phyloP scores from a whole-genome alignment of 371 early-diverging fungal species.

The Saksenaea vasiformis region DNA sequence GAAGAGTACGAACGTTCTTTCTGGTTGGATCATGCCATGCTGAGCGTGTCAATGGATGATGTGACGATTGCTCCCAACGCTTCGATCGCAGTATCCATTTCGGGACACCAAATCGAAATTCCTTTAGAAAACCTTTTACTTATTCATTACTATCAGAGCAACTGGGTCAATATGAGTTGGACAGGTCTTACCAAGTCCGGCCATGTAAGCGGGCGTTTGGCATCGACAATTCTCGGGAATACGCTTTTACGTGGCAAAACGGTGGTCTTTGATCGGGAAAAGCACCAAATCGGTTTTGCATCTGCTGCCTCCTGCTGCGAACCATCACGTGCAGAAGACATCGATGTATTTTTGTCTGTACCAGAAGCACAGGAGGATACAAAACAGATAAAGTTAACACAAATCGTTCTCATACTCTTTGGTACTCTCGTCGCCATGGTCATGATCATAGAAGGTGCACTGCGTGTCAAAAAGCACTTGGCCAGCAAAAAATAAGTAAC shows the following conservation, averaged over 20 bases:
- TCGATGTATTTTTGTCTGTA: not conserved
- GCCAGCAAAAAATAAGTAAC: no score
- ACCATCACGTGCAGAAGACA: constrained; percentile 1
- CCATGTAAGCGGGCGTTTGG: constrained; percentile 9
- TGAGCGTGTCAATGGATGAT: constrained; percentile 9
- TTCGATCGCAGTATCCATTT: constrained; percentile 10
- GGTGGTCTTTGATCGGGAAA: constrained; percentile 41
- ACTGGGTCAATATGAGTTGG: constrained; percentile 21
- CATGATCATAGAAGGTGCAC: no score
- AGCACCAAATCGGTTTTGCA: constrained; percentile 17
- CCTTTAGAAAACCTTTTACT: constrained; percentile 16
- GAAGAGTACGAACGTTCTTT: constrained; percentile 19
- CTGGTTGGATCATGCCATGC: constrained; percentile 16
- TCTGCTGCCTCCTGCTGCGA: constrained; percentile 10
- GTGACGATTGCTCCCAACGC: constrained; percentile 4
- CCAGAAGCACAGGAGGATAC: not conserved
- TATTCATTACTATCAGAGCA: not conserved
- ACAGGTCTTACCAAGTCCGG: constrained; percentile 14
- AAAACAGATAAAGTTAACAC: not conserved
- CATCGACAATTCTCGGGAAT: constrained; percentile 42
- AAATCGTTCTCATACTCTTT: not conserved
- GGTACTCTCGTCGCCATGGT: no score
- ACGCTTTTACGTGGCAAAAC: constrained; percentile 41
- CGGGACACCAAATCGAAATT: constrained; percentile 1
- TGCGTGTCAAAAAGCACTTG: no score